A percentile compares a stretch with the other conserved stretches of the same genome.
phyloP scores from a whole-genome alignment of 2,329 filamentous ascomycete genomes.

The Colletotrichum sp. region DNA sequence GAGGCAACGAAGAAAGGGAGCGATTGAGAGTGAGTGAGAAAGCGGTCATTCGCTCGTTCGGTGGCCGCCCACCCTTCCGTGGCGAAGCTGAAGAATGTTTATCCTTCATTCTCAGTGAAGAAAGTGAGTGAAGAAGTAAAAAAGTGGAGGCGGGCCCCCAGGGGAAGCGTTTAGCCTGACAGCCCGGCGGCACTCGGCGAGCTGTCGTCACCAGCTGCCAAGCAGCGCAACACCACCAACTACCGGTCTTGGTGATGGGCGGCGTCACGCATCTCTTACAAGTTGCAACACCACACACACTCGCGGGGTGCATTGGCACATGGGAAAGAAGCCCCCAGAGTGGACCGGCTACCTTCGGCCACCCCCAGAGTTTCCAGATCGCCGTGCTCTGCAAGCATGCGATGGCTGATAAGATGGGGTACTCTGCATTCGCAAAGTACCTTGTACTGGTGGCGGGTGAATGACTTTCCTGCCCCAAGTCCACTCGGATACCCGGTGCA shows the following conservation, averaged over 20 bases:
- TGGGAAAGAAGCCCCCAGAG: slow-evolving; percentile 3
- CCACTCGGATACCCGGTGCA: background rate
- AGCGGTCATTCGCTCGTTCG: background rate
- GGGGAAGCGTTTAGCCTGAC: slow-evolving; percentile 12
- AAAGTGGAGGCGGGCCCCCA: background rate
- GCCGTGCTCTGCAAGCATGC: background rate
- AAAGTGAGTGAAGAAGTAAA: background rate
- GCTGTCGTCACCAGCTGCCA: background rate
- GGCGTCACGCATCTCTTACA: background rate
- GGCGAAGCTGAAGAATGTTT: slow-evolving; percentile 14
- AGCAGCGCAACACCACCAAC: background rate
- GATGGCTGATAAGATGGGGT: background rate
- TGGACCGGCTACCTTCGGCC: slow-evolving; percentile 12
- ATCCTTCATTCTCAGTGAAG: background rate
- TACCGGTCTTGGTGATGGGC: slow-evolving; percentile 2
- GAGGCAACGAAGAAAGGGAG: background rate
- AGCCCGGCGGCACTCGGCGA: background rate
- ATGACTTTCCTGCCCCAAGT: slow-evolving; percentile 9
- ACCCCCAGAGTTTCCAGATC: background rate
- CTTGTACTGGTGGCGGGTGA: slow-evolving; percentile 7
- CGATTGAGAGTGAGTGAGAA: background rate
- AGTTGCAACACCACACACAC: background rate
- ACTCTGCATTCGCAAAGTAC: background rate
- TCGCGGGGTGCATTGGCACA: background rate
- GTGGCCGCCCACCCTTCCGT: background rate